Evolutionary conservation across 352 stramenopile species (phyloP), one percentile per base, ranked within the genome.

Genomic region (Peronospora farinosa): DNA sequence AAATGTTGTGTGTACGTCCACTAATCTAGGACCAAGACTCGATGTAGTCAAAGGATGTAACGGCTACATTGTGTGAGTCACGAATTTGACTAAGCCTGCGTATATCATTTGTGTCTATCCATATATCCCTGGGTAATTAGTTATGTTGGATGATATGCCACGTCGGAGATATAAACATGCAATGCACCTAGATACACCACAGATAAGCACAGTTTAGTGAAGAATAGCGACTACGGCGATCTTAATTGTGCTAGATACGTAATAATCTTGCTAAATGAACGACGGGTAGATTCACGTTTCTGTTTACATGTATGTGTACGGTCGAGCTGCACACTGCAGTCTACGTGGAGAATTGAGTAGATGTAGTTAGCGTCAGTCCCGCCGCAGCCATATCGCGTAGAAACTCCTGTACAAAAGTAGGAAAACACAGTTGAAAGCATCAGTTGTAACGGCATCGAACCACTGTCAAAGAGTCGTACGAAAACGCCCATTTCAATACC

Each of bases 281-380:
- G 13, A 28, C 12, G 10, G 27, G 0, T 12, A 16, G 17, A 37
- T n/a, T n/a, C n/a, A 11, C 11, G 36, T 30, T 32, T 8, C 21
- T 15, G 25, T 38, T 17, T 7, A 43, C 40, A n/a, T 3, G 11
- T 12, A n/a, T 17, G 11, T 11, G 32, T 17, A 27, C 16, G 10
- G 12, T 3, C 10, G 16, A 9, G 13, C 16, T 23, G 12, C 25
- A 15, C 28, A n/a, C 25, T 32, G 41, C n/a, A 46, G 15, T 40
- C 30, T 56, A 77, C 7, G 54, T 42, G 2, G 40, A 41, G 43
- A 88, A 86, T 10, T 75, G 58, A 13, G 40, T 60, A 2, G 75
- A 81, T 10, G 69, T 79, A n/a, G 67, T 84, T 19, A 89, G 72
- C 16, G 67, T 83, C 7, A 89, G 40, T 0, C 78, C 78, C 55